Base-by-base conservation (phyloP, 331 rosid species). In the Spiraea crenata region DNA sequence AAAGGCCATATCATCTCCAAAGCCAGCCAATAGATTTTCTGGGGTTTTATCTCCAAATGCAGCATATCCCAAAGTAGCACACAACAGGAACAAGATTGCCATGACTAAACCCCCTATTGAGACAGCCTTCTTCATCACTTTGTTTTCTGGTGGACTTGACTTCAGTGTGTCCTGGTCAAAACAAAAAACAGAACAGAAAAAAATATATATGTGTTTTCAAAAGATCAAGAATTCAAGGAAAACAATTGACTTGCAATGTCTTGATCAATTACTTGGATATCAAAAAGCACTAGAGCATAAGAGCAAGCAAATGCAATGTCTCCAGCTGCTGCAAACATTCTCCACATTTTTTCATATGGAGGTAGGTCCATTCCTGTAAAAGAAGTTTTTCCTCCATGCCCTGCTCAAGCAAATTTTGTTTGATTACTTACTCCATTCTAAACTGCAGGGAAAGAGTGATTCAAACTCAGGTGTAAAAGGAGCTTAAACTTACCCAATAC, bases 221-320 rank as follows among this genome's bases (percentile, higher is more conserved):
- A 39, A 54, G 41, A 19, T 15, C 15, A 19, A 9, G 47, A 35
- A 25, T 5, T 8, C 39, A 14, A 7, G 47, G 48, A 57, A 44
- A 9, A 4, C n/a, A n/a, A 10, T 31, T 45, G 61, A 0, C 1
- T 56, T 56, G 61, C 16, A 7, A 16, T 20, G 35, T 17, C 73
- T 63, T 25, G 31, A 25, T 25, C 31, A 25, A 25, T 25, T 67
- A 85, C 92, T 70, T 87, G 81, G 47, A 90, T 77, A 31, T 87
- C 93, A 66, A 87, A 69, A 5, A 85, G 57, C 70, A 87, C 72
- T 5, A 72, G 73, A 13, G 87, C 76, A 75, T 74, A 87, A 3
- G 86, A 69, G 79, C 85, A 80, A 63, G 96, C 89, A 82, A 87
- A 82, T 17, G 96, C 93, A 42, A 90, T 87, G 57, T 87, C 83